Evolutionary conservation across 176 grass and related monocot species (phyloP).

Genomic region (Zoysia japonica): DNA sequence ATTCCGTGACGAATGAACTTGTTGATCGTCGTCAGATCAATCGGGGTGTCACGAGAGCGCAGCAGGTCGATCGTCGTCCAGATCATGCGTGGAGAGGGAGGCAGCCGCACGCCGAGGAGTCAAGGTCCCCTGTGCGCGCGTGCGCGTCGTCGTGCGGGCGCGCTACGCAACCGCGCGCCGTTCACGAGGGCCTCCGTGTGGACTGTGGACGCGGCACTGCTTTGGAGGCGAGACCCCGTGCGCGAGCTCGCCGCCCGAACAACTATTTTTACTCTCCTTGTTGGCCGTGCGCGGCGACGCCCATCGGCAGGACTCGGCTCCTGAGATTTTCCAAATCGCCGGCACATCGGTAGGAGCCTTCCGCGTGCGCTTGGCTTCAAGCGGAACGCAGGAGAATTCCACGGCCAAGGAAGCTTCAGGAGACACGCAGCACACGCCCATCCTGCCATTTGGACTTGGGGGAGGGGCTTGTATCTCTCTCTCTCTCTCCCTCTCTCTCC

Average conservation of each 20-base stretch:
- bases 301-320: background rate
- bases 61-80: background rate
- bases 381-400: background rate
- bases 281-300: background rate
- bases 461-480: background rate
- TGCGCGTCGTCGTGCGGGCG: conserved; percentile 5
- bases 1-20: background rate
- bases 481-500: too few species aligned
- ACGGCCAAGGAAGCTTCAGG: background rate
- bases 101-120: background rate
- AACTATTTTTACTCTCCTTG: background rate
- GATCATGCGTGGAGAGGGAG: too few species aligned
- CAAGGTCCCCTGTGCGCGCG: conserved; percentile 13
- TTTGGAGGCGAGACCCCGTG: background rate
- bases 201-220: background rate
- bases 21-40: background rate
- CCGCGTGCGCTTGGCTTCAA: background rate
- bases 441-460: conserved; percentile 36
- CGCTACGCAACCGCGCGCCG: background rate
- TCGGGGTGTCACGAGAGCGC: background rate
- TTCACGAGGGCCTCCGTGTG: conserved; percentile 35
- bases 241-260: background rate
- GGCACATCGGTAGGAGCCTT: background rate
- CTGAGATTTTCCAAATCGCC: background rate
- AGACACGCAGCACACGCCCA: conserved; percentile 14